Percentiles rank a stretch among this genome's conserved stretches.
These are phyloP conservation scores for Hypoxylon fuscum DNA, from an alignment of 495 filamentous ascomycete genomes.

Conservation along the genomic window DNA sequence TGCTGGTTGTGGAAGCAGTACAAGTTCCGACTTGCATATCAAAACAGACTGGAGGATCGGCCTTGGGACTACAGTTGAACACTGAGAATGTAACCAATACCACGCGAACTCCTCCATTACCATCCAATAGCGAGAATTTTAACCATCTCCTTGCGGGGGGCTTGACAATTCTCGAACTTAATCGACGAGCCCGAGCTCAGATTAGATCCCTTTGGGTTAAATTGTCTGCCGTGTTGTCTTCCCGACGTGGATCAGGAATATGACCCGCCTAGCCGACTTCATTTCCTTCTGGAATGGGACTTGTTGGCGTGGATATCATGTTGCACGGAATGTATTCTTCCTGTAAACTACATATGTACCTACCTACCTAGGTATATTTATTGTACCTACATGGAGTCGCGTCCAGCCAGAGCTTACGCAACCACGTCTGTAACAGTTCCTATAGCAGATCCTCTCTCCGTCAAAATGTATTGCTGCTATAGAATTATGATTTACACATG, in stretches of 20 bases:
- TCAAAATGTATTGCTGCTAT: no score
- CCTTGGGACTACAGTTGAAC: constrained; percentile 3
- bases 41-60: constrained; percentile 21
- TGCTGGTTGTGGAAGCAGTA: constrained; percentile 16
- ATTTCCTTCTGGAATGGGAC: not conserved
- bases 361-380: no score
- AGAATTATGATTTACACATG: no score
- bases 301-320: not conserved
- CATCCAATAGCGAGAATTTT: constrained; percentile 12
- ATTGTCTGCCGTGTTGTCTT: constrained; percentile 1
- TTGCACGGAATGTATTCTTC: constrained; percentile 1
- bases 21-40: constrained; percentile 29
- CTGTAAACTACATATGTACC: not conserved
- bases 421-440: not conserved
- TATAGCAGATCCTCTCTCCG: not conserved
- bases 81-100: constrained; percentile 25
- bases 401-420: not conserved
- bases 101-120: constrained; percentile 2
- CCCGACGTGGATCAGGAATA: not conserved
- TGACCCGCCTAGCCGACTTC: constrained; percentile 6
- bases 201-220: constrained; percentile 1
- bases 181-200: not conserved
- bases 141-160: constrained; percentile 24
- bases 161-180: constrained; percentile 1
- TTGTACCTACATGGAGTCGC: not conserved